Conservation (phyloP, 2,329 filamentous ascomycete genomes). For the Fusarium mexicanum region DNA sequence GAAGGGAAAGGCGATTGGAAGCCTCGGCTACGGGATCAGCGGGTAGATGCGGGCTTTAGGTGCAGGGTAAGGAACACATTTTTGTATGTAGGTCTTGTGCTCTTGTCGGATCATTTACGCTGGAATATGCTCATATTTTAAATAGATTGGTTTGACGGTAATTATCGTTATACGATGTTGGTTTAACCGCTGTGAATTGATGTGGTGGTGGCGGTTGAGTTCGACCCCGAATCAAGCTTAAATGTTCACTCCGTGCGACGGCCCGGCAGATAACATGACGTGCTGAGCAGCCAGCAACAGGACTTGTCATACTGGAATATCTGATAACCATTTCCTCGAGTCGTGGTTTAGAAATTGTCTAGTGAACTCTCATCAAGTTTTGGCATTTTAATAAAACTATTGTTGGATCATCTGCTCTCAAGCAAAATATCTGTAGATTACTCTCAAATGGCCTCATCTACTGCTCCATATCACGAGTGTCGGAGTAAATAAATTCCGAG, state of each 20-base stretch:
- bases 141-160: too few relatives aligned
- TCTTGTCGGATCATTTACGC: background rate
- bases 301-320: rapidly evolving
- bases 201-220: background rate
- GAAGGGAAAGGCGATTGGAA: background rate
- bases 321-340: rapidly evolving
- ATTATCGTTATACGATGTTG: background rate
- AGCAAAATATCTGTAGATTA: background rate
- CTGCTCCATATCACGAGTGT: rapidly evolving
- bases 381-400: rapidly evolving
- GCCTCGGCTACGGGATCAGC: conserved; percentile 7
- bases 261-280: rapidly evolving
- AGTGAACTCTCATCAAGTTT: background rate
- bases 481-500: background rate
- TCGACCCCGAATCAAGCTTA: background rate
- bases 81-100: background rate
- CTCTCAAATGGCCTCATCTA: background rate
- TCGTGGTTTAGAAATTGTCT: rapidly evolving
- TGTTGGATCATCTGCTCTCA: rapidly evolving
- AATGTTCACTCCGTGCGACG: rapidly evolving
- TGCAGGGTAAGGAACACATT: background rate
- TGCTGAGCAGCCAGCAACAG: rapidly evolving
- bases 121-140: background rate
- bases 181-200: rapidly evolving
- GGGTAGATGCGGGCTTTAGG: conserved; percentile 3